Percentiles rank a stretch among this genome's conserved stretches.
Conservation (phyloP, 2,329 filamentous ascomycete species). For the Delphinella strobiligena region DNA sequence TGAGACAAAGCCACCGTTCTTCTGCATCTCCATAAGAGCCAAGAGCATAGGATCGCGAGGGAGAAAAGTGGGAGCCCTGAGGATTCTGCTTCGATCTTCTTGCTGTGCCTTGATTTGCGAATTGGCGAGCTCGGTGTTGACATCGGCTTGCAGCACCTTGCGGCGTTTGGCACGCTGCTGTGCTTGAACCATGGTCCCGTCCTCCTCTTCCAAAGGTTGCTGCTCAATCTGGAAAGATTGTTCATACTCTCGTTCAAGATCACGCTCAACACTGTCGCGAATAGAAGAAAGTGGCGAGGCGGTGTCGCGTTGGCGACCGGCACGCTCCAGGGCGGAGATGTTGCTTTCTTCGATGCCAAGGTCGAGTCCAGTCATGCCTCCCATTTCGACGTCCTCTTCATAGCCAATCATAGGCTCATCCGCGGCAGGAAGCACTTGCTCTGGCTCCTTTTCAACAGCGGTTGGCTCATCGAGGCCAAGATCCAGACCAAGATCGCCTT, state of each 20-base stretch:
- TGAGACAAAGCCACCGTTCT: constrained; percentile 77
- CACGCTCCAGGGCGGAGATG: constrained; percentile 22
- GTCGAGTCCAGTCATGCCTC: constrained; percentile 30
- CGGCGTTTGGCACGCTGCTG: constrained; percentile 62
- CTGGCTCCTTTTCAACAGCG: constrained; percentile 9
- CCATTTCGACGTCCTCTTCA: constrained; percentile 31
- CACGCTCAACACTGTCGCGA: constrained; percentile 39
- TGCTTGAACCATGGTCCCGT: constrained; percentile 46
- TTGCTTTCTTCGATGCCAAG: constrained; percentile 28
- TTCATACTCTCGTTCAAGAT: constrained; percentile 43
- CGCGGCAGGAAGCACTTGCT: constrained; percentile 12
- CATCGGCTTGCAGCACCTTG: constrained; percentile 72
- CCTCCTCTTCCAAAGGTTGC: constrained; percentile 27
- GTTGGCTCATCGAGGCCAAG: constrained; percentile 23
- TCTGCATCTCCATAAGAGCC: constrained; percentile 83
- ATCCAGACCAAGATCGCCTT: constrained; percentile 45
- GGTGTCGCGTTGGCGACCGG: constrained; percentile 36
- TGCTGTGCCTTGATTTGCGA: constrained; percentile 77
- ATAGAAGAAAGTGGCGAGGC: constrained; percentile 44
- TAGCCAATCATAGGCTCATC: constrained; percentile 15
- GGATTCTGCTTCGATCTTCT: constrained; percentile 71
- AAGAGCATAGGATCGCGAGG: constrained; percentile 79
- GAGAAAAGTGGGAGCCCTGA: constrained; percentile 71
- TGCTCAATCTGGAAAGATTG: constrained; percentile 38
- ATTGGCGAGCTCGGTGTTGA: constrained; percentile 64